Evolutionary conservation across 2,329 filamentous ascomycete species (phyloP).

Genomic region (Tolypocladium guangdongense): DNA sequence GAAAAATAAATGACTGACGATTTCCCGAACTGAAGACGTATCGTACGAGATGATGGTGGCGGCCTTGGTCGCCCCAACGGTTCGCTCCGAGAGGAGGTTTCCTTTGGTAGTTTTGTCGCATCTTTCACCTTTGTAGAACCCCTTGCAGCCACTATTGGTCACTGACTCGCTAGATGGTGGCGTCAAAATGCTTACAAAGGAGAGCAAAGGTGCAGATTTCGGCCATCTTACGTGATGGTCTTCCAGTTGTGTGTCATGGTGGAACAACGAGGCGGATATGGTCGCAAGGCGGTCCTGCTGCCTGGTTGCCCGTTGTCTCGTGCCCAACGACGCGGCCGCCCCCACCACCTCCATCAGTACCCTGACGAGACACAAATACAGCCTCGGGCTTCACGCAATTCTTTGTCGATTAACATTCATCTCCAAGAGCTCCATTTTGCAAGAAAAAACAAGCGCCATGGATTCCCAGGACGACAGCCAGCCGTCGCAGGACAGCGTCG

Average conservation of each 20-base stretch:
- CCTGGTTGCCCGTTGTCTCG: not conserved
- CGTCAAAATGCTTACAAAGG: too few species aligned
- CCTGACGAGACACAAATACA: not conserved
- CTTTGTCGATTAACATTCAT: not conserved
- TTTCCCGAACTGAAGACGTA: not conserved
- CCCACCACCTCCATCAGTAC: not conserved
- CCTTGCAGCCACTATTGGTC: too few species aligned
- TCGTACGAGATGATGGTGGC: not conserved
- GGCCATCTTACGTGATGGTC: not conserved
- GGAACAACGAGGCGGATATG: not conserved
- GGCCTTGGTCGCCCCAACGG: too few species aligned
- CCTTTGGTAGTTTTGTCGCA: too few species aligned
- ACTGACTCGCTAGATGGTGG: too few species aligned
- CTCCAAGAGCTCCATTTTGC: not conserved
- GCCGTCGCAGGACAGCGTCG: conserved; percentile 22
- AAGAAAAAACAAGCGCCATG: conserved; percentile 8
- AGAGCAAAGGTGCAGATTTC: not conserved
- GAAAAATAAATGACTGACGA: conserved; percentile 1
- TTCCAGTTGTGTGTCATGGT: not conserved
- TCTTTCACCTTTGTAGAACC: too few species aligned
- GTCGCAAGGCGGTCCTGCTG: not conserved
- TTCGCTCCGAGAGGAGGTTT: too few species aligned
- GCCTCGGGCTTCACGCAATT: not conserved
- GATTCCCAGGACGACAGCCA: conserved; percentile 20
- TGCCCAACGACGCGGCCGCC: not conserved